Base-by-base conservation (phyloP, 164 flowering plant species). In the Saururus chinensis region DNA sequence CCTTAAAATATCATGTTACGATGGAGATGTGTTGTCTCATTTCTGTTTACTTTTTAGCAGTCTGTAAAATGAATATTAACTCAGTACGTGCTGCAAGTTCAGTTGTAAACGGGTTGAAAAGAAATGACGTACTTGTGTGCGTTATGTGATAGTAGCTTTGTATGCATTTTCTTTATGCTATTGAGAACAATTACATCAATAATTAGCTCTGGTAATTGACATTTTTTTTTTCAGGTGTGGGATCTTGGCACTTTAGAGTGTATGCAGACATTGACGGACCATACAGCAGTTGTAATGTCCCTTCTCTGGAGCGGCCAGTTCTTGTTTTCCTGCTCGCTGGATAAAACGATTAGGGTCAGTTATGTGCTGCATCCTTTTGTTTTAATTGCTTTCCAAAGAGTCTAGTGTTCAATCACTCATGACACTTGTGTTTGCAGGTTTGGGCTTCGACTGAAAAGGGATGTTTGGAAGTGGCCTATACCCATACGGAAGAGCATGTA, bases 281-380 rank as follows among this genome's bases (percentile, higher is more conserved):
- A 91, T 65, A 82, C 79, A 12, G 74, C 84, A 24, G 96, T 83
- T 60, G 97, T 95, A 30, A 95, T 82, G 96, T 90, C 95, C 62
- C 77, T 93, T 69, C 80, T 93, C 35, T 93, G 96, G 66, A 87
- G 97, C 93, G 96, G 91, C 48, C 91, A 87, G 59, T 91, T 87
- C 67, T 84, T 95, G 53, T 64, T 95, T 52, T 87, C 97, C 20
- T 82, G 92, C 71, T 91, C 99, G 7, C 68, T 95, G 74, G 99
- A 95, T 72, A 63, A 77, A 71, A 88, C 96, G 48, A 74, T 93
- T 52, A 93, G 88, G 98, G 98, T 45, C n/a, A n/a, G n/a, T 3
- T 6, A 30, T 2, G 37, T 30, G 4, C 37, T 30, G 37, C 37
- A 2, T 2, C 37, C 2, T 2, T 6, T 30, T 64, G 20, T 55